Evolutionary conservation across 805 yeast genomes (phyloP), one percentile per base, ranked within the genome.

Genomic region (Yamadazyma kitorensis): DNA sequence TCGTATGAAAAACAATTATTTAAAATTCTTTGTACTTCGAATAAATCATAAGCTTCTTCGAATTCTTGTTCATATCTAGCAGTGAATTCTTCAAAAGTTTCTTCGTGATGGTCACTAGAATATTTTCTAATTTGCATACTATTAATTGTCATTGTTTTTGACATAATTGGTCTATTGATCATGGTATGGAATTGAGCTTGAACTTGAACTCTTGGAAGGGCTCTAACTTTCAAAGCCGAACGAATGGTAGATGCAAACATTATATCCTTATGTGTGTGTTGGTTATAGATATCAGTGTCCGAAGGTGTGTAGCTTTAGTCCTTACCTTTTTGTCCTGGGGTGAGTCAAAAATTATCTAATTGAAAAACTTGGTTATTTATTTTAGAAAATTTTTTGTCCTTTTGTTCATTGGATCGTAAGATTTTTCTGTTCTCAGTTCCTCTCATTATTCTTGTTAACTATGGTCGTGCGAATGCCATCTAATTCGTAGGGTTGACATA

Each of bases 1-100:
- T 93, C 98, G 74, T 93, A 93, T 11, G 98, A 86, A 74, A 93
- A 93, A 68, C 95, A 88, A 74, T 93, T 93, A 81, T 94, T 93
- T 61, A 93, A 78, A 43, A 93, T 89, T 75, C 98, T 86, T 72
- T 78, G 76, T 21, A 66, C 70, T 53, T 67, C 72, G 42, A 67
- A 67, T 49, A 67, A 59, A 52, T 68, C 72, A 54, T 67, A 67
- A 17, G 70, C 68, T 34, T 53, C 52, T 52, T 93, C 97, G 56
- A 93, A 93, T 63, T 93, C 97, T 70, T 87, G 85, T 72, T 87
- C 96, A 72, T 78, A 86, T 82, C 86, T 75, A 44, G 76, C 74
- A 35, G 95, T 86, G 75, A 87, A 88, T 71, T 89, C 96, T 70
- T 88, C 97, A 49, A 86, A 89, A 35, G 95, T 80, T 72, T 88